Percentiles rank a stretch among this genome's conserved stretches.
These are phyloP conservation scores for Trichophyton rubrum DNA, from an alignment of 2,329 filamentous ascomycete genomes.

Conservation along the genomic window DNA sequence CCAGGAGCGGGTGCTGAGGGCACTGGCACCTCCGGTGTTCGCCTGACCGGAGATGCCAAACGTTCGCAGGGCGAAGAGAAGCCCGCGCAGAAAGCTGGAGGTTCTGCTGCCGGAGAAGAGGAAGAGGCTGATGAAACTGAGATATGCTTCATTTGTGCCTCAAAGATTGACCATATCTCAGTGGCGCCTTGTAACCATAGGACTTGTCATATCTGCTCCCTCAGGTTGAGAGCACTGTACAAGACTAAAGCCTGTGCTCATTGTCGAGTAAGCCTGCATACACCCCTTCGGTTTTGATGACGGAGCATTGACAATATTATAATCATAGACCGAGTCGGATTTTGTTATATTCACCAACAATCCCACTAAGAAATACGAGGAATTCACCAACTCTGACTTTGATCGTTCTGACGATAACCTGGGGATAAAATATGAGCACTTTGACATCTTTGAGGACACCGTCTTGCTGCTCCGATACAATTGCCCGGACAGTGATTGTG, in stretches of 20 bases:
- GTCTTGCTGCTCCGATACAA: constrained; percentile 83
- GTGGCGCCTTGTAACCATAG: constrained; percentile 91
- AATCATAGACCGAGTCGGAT: constrained; percentile 31
- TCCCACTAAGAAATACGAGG: constrained; percentile 65
- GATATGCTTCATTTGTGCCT: constrained; percentile 96
- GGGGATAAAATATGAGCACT: constrained; percentile 80
- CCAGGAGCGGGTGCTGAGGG: constrained; percentile 25
- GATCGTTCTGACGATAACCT: constrained; percentile 70
- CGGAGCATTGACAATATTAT: not conserved
- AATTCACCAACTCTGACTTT: constrained; percentile 64
- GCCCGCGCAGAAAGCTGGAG: not conserved
- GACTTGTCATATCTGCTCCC: constrained; percentile 89
- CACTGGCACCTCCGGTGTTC: constrained; percentile 34
- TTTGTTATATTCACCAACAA: constrained; percentile 91
- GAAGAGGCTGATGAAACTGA: constrained; percentile 57
- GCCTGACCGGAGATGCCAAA: constrained; percentile 37
- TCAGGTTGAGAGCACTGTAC: constrained; percentile 84
- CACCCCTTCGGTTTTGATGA: not conserved
- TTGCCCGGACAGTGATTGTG: constrained; percentile 73
- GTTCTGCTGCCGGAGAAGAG: constrained; percentile 17
- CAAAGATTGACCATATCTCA: constrained; percentile 71
- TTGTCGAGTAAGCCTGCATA: constrained; percentile 55
- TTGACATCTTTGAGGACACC: constrained; percentile 84
- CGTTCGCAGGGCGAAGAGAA: constrained; percentile 22
- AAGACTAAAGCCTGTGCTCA: constrained; percentile 96